Conservation (phyloP, 139 green algal genomes). For the Chlamydomonas applanata region DNA sequence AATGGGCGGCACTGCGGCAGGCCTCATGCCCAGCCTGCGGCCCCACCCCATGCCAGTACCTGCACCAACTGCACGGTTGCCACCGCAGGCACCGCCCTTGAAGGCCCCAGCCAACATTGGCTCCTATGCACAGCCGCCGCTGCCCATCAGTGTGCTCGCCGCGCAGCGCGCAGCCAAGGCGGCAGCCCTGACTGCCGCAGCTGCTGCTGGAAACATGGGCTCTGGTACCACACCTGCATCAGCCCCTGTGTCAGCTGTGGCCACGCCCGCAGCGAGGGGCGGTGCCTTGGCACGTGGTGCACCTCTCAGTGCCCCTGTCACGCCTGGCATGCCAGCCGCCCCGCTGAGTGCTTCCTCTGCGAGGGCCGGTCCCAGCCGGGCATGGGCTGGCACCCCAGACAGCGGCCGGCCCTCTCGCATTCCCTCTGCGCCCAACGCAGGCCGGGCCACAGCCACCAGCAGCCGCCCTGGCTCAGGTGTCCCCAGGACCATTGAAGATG, state of each 20-base stretch:
- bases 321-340: not conserved
- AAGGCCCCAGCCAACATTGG: not conserved
- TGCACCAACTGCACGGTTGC: too few species aligned
- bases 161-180: not conserved
- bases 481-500: not conserved
- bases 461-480: not conserved
- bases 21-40: too few species aligned
- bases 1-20: too few species aligned
- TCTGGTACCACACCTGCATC: not conserved
- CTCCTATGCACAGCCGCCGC: conserved; percentile 3
- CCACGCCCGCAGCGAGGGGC: not conserved
- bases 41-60: too few species aligned
- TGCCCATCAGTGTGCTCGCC: not conserved
- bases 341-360: not conserved
- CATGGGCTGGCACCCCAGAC: not conserved
- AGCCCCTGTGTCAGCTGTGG: not conserved
- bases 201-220: not conserved
- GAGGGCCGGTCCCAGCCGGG: too few species aligned
- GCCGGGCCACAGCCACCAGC: not conserved
- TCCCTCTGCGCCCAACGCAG: not conserved
- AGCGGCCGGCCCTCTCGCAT: not conserved
- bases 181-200: conserved; percentile 2
- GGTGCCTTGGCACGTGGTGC: not conserved
- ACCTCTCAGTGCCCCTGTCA: not conserved
- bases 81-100: not conserved